Conservation (phyloP, 305 asterid species). For the Fraxinus sp. region DNA sequence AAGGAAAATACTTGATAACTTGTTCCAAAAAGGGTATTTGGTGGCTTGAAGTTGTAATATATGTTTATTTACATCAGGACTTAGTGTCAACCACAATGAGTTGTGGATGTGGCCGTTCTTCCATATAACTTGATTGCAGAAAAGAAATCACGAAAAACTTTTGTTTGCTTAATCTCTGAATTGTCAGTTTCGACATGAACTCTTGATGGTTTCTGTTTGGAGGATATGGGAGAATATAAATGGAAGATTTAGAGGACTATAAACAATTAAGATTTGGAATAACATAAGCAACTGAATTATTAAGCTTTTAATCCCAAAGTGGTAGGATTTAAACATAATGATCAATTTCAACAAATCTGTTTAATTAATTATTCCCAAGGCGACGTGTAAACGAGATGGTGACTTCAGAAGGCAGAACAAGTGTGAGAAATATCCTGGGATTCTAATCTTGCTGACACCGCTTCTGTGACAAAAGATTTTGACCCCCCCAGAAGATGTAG, state of each 20-base stretch:
- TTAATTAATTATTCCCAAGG: not conserved
- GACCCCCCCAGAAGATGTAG: not conserved
- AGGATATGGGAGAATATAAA: not conserved
- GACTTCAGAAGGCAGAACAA: not conserved
- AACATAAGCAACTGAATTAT: not conserved
- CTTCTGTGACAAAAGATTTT: not conserved
- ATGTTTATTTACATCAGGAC: not conserved
- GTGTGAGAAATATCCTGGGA: not conserved
- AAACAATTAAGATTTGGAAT: not conserved
- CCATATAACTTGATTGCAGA: not conserved
- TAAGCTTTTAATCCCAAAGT: not conserved
- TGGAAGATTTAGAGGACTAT: not conserved
- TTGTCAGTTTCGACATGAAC: slow-evolving; percentile 1
- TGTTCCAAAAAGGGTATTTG: not conserved
- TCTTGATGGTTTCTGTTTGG: not conserved
- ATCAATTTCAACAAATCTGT: not conserved
- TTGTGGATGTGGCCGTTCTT: not conserved
- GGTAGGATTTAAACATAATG: not conserved
- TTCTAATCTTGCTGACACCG: not conserved
- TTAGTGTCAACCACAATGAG: not conserved
- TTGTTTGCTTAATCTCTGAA: not conserved
- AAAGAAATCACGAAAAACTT: not conserved
- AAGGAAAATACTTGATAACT: not conserved
- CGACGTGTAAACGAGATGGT: not conserved
- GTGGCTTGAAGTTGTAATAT: not conserved